Base-by-base conservation (phyloP, 2,329 filamentous ascomycete species). In the Setomelanomma holmii region DNA sequence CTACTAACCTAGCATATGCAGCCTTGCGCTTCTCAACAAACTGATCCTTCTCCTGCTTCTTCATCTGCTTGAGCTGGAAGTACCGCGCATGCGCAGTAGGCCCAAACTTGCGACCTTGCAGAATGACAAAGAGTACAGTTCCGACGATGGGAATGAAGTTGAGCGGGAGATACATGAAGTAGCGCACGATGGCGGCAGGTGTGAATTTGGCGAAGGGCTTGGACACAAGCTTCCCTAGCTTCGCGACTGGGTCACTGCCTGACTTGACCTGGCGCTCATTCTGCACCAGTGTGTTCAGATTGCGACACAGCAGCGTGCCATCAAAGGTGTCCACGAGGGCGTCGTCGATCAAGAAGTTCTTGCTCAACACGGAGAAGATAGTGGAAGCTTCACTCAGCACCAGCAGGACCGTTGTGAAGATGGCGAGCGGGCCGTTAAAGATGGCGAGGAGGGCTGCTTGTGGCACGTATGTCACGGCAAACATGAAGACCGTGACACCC, bases 101-200 rank as follows among this genome's bases (percentile, higher is more conserved):
- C 2, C 82, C 85, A 21, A 77, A 71, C 51, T 78, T 79, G 64
- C 74, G 74, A 16, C 76, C 79, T 74, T 96, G 91, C 14, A 96
- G 72, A 22, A 89, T 72, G 27, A 97, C 83, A 74, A 96, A 98
- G 4, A 92, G 78, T 6, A 87, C 78, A 0, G 93, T 96, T 5
- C 93, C 93, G 16, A 96, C 85, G 0, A 97, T 83, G 0, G 93
- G 93, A 45, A 98, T 92, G 71, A 96, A 92, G 78, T 97, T 98
- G 55, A 98, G 82, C 10, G 93, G 93, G 36, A 96, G 80, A 71
- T 96, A 95, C 77, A 97, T 84, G 58, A 96, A 71, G 66, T 93
- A 93, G 36, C 90, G 82, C 34, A 96, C 78, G 39, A 96, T 75
- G 6, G 88, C 86, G 64, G 76, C 75, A 1, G 82, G 79, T 0